Base-by-base conservation (phyloP, 805 yeast genomes). In the Zygosaccharomyces rouxii region DNA sequence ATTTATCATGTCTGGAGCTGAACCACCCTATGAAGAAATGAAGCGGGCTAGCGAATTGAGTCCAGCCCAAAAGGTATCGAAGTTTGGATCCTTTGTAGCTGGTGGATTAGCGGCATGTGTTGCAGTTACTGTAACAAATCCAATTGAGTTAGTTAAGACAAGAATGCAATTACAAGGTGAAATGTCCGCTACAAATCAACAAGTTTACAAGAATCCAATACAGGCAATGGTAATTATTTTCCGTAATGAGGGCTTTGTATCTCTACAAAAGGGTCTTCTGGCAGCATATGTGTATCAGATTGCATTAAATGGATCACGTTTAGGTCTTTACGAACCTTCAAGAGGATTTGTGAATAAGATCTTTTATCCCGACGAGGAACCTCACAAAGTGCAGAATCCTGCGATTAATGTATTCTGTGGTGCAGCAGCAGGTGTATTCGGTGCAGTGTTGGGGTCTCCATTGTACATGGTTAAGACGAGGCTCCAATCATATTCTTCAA, bases 151-250 rank as follows among this genome's bases (percentile, higher is more conserved):
- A 53, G 89, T 92, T 57, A 94, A 94, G 71, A 94, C 96, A 7
- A 75, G 98, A 71, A 86, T 92, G 95, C 99, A 94, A 68, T 73
- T 94, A 41, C 97, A 94, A 68, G 99, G 99, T 51, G 98, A 94
- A 69, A 74, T 92, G 44, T 74, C 83, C 11, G 70, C 76, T 7
- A 66, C 74, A 28, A 74, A 71, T 4, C 71, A 76, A 35, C 76
- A 74, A 21, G 75, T 83, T 0, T 94, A 92, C 68, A 84, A 77
- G 56, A 92, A 94, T 59, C 90, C 96, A 9, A 56, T 86, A 30
- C 98, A 94, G 69, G 96, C 96, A 1, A 71, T 90, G 55, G 76
- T 66, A 0, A 77, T 83, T 10, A 87, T 92, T 49, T 81, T 71
- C 64, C 77, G 75, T 60, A 80, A 84, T 57, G 99, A 94, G 69